Base-by-base conservation (phyloP, 345 rosid genomes). In the Heritiera fomes region DNA sequence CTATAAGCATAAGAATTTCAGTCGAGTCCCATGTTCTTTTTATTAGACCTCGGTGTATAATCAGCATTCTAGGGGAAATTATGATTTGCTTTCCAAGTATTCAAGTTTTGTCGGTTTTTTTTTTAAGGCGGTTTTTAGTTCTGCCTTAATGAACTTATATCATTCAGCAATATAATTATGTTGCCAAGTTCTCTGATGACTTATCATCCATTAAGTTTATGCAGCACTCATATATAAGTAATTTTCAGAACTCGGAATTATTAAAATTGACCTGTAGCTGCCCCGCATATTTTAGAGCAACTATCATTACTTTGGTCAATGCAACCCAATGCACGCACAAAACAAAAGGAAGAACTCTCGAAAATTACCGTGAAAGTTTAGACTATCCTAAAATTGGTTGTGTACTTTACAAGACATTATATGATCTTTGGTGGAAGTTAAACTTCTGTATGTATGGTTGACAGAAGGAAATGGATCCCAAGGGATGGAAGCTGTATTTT, bases 391-490 rank as follows among this genome's bases (percentile, higher is more conserved):
- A 69, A 67, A 43, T n/a, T 20, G 32, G 47, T 47, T 70, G 20
- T 66, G 17, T 18, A 67, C 52, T 17, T 41, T 43, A 8, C 0
- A 67, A 67, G 52, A 46, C 40, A 52, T 52, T 13, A 53, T 40
- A 30, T 14, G 23, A 30, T 50, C 7, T 30, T 50, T 50, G 13
- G 30, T 70, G 74, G 60, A 30, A 71, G 60, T 32, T 1, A 30
- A 71, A 71, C 15, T 50, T 30, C 14, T 5, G 28, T 28, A 20
- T 40, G 73, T 45, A 45, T 49, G 74, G 20, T 71, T 71, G 59
- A 71, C 75, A 71, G 75, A 71, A 71, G 59, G 75, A 71, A 71
- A 71, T 71, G 75, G 75, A 71, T 30, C 60, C 75, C 60, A 71
- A 71, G 75, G 75, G 60, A 71, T 71, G 75, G 75, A 71, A 71